Evolutionary conservation across 805 yeast genomes (phyloP), one percentile per base, ranked within the genome.

Genomic region (Phaffomyces thermotolerans): DNA sequence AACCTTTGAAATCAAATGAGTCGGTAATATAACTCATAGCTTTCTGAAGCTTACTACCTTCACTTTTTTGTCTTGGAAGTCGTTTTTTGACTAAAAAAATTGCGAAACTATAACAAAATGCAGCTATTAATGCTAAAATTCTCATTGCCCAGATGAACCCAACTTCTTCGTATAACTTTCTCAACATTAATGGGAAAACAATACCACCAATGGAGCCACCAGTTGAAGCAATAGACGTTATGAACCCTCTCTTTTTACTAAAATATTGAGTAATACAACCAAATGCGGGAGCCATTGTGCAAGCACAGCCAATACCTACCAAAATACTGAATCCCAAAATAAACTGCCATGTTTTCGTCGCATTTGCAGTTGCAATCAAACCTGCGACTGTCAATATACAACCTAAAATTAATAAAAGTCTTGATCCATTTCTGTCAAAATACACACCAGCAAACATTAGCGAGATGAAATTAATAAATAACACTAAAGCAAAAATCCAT

Each of bases 181-280:
- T 64, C 45, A 78, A 62, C 62, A 76, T 67, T 22, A 76, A 54
- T 12, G 83, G 81, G 62, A 76, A 75, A 13, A 73, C 46, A 47
- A 72, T 65, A 30, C 81, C 81, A 34, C 81, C 81, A 20, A 76
- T 34, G 13, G 76, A 68, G 4, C 79, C 80, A 34, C 81, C 81
- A 22, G 68, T 65, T 7, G 73, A 66, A 0, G 77, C 69, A 3
- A 73, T 36, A 1, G 76, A 75, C 8, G 63, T 60, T 20, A 79
- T 81, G 42, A 68, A 61, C 3, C 84, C 88, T 54, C 87, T 66
- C 49, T 65, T 76, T 37, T 58, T 66, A 41, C 69, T 65, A 54
- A 81, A 82, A 75, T 84, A 82, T 50, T 81, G 88, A 25, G 80
- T 73, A 9, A 81, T 67, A 13, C 75, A 76, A 13, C 84, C 76